These are phyloP conservation scores for Trametes coccinea DNA, from an alignment of 768 basidiomycete genomes.

Conservation along the genomic window DNA sequence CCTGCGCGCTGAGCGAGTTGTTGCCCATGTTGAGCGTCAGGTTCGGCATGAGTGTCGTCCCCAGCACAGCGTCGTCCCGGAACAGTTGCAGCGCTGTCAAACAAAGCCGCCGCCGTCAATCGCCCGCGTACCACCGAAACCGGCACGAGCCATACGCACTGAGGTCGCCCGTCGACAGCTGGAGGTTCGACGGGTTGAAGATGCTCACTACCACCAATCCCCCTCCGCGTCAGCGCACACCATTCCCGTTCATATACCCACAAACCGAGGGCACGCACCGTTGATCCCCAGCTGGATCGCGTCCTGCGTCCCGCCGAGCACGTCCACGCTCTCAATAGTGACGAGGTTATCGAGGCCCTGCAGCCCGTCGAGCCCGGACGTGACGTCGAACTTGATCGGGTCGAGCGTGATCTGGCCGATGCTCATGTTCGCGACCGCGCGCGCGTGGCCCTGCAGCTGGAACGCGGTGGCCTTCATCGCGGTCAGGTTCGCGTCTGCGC, in stretches of 20 bases:
- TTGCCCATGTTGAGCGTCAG: constrained; percentile 59
- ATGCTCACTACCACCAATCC: constrained; percentile 50
- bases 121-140: neutral
- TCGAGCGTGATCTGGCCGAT: constrained; percentile 69
- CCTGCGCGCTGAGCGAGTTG: constrained; percentile 53
- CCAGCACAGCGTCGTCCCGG: constrained; percentile 52
- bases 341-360: constrained; percentile 59
- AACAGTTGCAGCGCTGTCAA: constrained; percentile 54
- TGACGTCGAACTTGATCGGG: constrained; percentile 71
- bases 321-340: constrained; percentile 60
- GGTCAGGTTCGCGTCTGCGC: constrained; percentile 50
- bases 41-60: constrained; percentile 62
- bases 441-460: constrained; percentile 57
- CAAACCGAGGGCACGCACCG: constrained; percentile 37
- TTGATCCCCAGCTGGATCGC: constrained; percentile 60
- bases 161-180: constrained; percentile 61
- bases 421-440: constrained; percentile 58
- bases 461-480: constrained; percentile 50
- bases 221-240: neutral
- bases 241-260: neutral
- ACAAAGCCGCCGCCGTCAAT: neutral
- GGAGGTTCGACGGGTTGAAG: constrained; percentile 66
- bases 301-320: constrained; percentile 59
- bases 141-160: constrained; percentile 41
- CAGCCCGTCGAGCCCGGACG: constrained; percentile 59